phyloP scores from a whole-genome alignment of 345 rosid genomes.

The Arabidopsis thaliana region DNA sequence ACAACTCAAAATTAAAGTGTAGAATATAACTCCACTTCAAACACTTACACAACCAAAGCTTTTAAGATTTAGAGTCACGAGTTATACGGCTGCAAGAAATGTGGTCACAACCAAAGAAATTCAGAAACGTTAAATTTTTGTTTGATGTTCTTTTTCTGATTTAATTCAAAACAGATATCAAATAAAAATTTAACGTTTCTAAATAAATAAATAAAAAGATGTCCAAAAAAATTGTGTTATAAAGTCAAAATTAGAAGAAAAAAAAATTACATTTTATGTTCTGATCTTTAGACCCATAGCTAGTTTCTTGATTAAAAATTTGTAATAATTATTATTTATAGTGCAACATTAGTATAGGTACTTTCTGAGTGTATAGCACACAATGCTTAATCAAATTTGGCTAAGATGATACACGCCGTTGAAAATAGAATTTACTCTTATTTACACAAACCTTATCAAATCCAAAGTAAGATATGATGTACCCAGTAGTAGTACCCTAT shows the following conservation, averaged over 20 bases:
- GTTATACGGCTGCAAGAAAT: neutral
- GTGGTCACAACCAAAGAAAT: too few species aligned
- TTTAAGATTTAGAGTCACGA: constrained; percentile 16
- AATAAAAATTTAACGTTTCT: too few species aligned
- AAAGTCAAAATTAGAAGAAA: too few species aligned
- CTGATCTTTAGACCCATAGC: too few species aligned
- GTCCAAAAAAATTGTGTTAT: too few species aligned
- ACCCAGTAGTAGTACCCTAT: too few species aligned
- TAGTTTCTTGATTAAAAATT: neutral
- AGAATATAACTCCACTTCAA: constrained; percentile 21
- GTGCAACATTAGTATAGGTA: constrained; percentile 12
- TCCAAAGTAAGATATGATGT: constrained; percentile 24
- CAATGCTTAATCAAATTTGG: constrained; percentile 34
- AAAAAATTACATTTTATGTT: too few species aligned
- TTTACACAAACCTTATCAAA: constrained; percentile 32
- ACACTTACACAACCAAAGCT: constrained; percentile 8
- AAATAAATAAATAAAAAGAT: too few species aligned
- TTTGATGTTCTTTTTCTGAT: too few species aligned
- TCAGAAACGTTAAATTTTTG: too few species aligned
- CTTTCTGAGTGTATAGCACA: constrained; percentile 4
- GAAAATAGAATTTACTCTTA: constrained; percentile 29
- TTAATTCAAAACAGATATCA: too few species aligned
- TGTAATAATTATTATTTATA: neutral
- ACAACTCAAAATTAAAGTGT: neutral
- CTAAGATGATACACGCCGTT: constrained; percentile 28